phyloP scores from a whole-genome alignment of 768 basidiomycete genomes.

The Leccinum subgranulosum region DNA sequence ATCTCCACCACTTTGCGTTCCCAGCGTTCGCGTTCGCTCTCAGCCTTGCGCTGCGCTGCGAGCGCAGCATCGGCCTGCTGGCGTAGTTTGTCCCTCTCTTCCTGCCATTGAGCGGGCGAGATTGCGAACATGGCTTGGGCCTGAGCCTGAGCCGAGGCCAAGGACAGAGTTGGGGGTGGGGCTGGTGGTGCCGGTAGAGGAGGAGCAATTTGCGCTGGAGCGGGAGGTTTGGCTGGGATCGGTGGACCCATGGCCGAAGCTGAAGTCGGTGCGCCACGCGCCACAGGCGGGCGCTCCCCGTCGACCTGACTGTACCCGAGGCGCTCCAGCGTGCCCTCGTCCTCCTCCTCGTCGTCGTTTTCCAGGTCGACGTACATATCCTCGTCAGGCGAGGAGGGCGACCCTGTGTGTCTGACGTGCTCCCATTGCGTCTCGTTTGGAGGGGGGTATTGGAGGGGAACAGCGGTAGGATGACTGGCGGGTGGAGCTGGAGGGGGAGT shows the following conservation, averaged over 20 bases:
- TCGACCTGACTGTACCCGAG: slow-evolving; percentile 22
- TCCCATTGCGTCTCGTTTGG: slow-evolving; percentile 24
- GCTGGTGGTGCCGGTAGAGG: no score
- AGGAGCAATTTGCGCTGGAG: no score
- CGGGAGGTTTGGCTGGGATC: no score
- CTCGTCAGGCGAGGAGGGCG: slow-evolving; percentile 19
- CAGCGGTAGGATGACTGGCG: background rate
- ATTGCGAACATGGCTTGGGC: background rate
- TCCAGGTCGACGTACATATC: background rate
- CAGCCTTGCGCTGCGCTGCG: slow-evolving; percentile 12
- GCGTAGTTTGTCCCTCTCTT: slow-evolving; percentile 10
- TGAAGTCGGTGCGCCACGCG: background rate
- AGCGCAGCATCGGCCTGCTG: slow-evolving; percentile 15
- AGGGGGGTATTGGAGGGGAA: slow-evolving; percentile 8
- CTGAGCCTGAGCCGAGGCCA: background rate
- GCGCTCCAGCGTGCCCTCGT: slow-evolving; percentile 7
- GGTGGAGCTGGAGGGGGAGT: background rate
- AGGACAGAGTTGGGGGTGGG: background rate
- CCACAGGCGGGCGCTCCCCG: background rate
- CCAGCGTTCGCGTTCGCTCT: slow-evolving; percentile 20
- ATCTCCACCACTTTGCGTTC: slow-evolving; percentile 21
- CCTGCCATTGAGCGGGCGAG: background rate
- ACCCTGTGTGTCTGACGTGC: slow-evolving; percentile 10
- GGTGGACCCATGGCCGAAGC: background rate
- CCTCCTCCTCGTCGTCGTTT: no score